Percentiles rank a stretch among this genome's conserved stretches.
Evolutionary conservation across 2,329 filamentous ascomycete species (phyloP).

Genomic region (Trichoderma simmonsii): DNA sequence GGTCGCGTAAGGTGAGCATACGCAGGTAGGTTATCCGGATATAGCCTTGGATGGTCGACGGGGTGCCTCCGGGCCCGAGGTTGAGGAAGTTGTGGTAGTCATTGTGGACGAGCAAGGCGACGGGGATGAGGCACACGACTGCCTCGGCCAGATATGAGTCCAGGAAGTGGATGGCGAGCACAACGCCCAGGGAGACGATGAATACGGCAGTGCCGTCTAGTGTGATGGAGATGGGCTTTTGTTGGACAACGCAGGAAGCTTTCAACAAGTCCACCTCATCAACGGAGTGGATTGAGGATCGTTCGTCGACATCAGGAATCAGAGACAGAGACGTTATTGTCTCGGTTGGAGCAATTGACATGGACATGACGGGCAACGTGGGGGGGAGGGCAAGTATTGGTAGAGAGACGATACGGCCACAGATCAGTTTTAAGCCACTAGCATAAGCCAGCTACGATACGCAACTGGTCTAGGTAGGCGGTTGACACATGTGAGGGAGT

Average conservation of each 20-base stretch:
- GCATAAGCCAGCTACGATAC: background rate
- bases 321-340: slow-evolving; percentile 24
- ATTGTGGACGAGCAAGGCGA: slow-evolving; percentile 55
- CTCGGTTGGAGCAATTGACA: slow-evolving; percentile 29
- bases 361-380: slow-evolving; percentile 25
- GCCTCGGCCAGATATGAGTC: slow-evolving; percentile 47
- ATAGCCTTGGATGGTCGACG: slow-evolving; percentile 70
- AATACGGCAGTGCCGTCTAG: slow-evolving; percentile 51
- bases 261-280: slow-evolving; percentile 3
- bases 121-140: slow-evolving; percentile 49
- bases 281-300: background rate
- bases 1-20: slow-evolving; percentile 67
- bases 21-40: slow-evolving; percentile 69
- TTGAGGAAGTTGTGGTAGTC: slow-evolving; percentile 75
- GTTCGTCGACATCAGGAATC: slow-evolving; percentile 22
- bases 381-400: background rate
- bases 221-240: slow-evolving; percentile 52
- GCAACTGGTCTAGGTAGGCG: background rate
- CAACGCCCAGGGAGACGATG: slow-evolving; percentile 42
- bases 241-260: slow-evolving; percentile 34
- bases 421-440: background rate
- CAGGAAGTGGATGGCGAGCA: slow-evolving; percentile 51
- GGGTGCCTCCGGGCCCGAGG: slow-evolving; percentile 77
- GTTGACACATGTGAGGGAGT: background rate
- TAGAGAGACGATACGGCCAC: background rate